A percentile compares a stretch with the other conserved stretches of the same genome.
These are phyloP conservation scores for Acidiella bohemica DNA, from an alignment of 495 filamentous ascomycete genomes.

Conservation along the genomic window DNA sequence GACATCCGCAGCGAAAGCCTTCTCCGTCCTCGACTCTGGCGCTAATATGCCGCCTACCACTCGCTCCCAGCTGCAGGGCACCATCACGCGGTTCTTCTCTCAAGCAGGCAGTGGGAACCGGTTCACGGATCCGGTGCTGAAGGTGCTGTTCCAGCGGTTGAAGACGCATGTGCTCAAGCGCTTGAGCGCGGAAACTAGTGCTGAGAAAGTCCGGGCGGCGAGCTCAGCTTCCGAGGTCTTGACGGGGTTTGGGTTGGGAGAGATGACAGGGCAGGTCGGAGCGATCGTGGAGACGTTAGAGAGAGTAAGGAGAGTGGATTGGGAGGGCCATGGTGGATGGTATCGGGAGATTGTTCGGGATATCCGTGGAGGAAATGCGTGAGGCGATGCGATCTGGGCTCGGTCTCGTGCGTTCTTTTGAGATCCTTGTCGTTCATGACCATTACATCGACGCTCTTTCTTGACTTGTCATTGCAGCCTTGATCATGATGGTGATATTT, in stretches of 20 bases:
- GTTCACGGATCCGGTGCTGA: conserved; percentile 65
- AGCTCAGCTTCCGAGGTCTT: conserved; percentile 73
- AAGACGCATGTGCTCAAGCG: conserved; percentile 62
- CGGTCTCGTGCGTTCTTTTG: too few relatives aligned
- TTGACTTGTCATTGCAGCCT: too few relatives aligned
- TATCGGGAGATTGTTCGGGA: conserved; percentile 51
- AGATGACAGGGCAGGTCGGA: conserved; percentile 78
- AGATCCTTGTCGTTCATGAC: too few relatives aligned
- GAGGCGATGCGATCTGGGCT: too few relatives aligned
- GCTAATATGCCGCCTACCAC: conserved; percentile 64
- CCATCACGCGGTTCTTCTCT: conserved; percentile 44
- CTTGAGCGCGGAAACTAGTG: conserved; percentile 59
- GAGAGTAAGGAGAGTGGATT: conserved; percentile 64
- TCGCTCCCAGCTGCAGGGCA: conserved; percentile 40
- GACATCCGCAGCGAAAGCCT: conserved; percentile 40
- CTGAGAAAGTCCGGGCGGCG: conserved; percentile 67
- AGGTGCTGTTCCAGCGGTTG: conserved; percentile 63
- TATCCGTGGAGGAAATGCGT: too few relatives aligned
- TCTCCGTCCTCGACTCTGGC: conserved; percentile 59
- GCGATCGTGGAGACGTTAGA: conserved; percentile 67
- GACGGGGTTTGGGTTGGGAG: conserved; percentile 64
- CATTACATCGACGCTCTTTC: too few relatives aligned
- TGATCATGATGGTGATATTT: too few relatives aligned
- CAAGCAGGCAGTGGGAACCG: conserved; percentile 27
- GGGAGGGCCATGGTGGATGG: conserved; percentile 61